Evolutionary conservation across 1,284 basidiomycete genomes (phyloP).

Genomic region (Boletellus deceptivus): DNA sequence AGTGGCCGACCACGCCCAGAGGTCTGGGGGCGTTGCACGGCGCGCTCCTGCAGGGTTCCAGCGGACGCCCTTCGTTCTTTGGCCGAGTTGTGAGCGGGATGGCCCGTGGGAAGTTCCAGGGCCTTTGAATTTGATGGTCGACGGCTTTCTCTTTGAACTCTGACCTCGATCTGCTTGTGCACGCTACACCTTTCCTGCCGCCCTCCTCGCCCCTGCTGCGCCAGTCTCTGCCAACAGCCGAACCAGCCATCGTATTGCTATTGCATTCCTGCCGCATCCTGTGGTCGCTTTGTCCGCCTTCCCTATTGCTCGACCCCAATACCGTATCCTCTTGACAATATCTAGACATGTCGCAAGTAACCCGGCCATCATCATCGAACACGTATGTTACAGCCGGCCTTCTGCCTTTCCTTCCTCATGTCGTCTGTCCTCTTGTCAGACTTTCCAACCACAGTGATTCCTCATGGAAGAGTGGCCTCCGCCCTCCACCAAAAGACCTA

Average conservation of each 20-base stretch:
- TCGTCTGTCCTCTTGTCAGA: constrained; percentile 13
- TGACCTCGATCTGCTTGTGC: constrained; percentile 28
- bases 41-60: too few relatives aligned
- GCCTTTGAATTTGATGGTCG: constrained; percentile 29
- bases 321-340: constrained; percentile 8
- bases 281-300: constrained; percentile 20
- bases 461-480: constrained; percentile 75
- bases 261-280: constrained; percentile 21
- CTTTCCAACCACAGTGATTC: constrained; percentile 31
- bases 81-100: constrained; percentile 1
- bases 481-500: constrained; percentile 85
- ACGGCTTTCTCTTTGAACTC: constrained; percentile 27
- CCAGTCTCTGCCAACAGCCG: constrained; percentile 9
- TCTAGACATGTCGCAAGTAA: constrained; percentile 39
- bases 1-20: too few relatives aligned
- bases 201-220: constrained; percentile 10
- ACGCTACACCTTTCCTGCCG: constrained; percentile 10
- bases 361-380: constrained; percentile 43
- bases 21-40: too few relatives aligned
- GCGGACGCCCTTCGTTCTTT: background rate
- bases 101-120: constrained; percentile 24
- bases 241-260: constrained; percentile 12
- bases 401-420: constrained; percentile 8
- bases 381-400: constrained; percentile 31
- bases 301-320: constrained; percentile 13